Conservation (phyloP, 768 basidiomycete species). For the Russula olivacea region DNA sequence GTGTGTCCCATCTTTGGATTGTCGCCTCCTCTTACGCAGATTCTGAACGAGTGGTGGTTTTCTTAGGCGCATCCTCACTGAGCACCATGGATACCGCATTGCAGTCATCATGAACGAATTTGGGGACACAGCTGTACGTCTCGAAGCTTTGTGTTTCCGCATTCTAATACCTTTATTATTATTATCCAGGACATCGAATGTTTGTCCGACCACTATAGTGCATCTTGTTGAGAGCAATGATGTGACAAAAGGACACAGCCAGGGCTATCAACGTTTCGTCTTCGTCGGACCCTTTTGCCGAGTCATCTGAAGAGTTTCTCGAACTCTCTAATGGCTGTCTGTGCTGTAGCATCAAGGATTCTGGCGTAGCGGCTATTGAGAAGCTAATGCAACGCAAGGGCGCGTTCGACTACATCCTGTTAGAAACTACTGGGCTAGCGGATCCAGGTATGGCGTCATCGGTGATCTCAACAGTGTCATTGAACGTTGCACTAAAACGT, state of each 20-base stretch:
- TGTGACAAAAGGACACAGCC: conserved; percentile 41
- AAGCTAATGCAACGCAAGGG: conserved; percentile 83
- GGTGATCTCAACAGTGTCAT: not conserved
- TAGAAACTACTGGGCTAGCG: conserved; percentile 94
- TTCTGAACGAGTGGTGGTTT: not conserved
- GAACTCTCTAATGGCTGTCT: conserved; percentile 94
- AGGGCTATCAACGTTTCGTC: conserved; percentile 81
- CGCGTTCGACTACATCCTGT: conserved; percentile 88
- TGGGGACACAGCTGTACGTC: conserved; percentile 81
- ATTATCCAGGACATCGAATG: conserved; percentile 81
- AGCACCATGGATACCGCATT: conserved; percentile 90
- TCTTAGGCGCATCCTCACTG: conserved; percentile 77
- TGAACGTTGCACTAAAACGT: not conserved
- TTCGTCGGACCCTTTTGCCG: conserved; percentile 52
- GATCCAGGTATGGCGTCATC: conserved; percentile 65
- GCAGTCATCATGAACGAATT: conserved; percentile 99
- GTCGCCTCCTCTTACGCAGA: not conserved
- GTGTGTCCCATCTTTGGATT: conserved; percentile 36
- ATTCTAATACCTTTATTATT: conserved; percentile 18
- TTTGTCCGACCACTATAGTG: conserved; percentile 31
- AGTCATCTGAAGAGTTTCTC: conserved; percentile 76
- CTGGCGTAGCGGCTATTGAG: conserved; percentile 89
- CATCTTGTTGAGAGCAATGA: not conserved
- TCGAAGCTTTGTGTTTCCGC: conserved; percentile 1
- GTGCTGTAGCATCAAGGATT: conserved; percentile 97